Evolutionary conservation across 106 monocot genomes (phyloP), one percentile per base, ranked within the genome.

Genomic region (Xerophyta viscosa): DNA sequence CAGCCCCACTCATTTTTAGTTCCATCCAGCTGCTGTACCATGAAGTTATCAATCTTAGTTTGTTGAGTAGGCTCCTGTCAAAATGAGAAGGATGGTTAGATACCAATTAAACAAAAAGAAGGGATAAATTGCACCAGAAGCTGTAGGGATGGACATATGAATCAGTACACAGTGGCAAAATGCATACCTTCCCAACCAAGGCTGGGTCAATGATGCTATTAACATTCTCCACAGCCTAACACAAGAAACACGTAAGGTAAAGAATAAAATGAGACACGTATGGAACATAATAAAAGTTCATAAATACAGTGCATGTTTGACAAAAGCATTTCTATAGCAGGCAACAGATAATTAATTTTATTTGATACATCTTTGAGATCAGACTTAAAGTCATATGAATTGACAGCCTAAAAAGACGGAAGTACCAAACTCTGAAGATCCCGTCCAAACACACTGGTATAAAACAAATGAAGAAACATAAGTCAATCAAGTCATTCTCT

Each of bases 21-120:
- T 67, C 96, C 96, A 85, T 89, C 96, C 65, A 98, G 96, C 63
- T 89, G 57, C 59, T 98, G 96, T 20, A 89, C 96, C 96, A 98
- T 98, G 71, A 79, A 86, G 43, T 73, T 84, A 49, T 98, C 96
- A 60, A 98, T 89, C 54, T 66, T 51, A 29, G 66, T 60, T 65
- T 98, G 96, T 29, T 89, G 64, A 12, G 96, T 79, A 9, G 96
- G 96, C 54, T 98, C 85, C 96, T 98, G 6, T 39, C 10, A 39
- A 39, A 39, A 39, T 68, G 3, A 33, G 30, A 57, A 60, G 9
- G 37, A 29, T 4, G 24, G 54, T 12, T 15, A 33, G 10, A 10
- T n/a, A n/a, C n/a, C n/a, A n/a, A n/a, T n/a, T n/a, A n/a, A n/a
- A n/a, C n/a, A n/a, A 12, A 39, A 1, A 39, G 10, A 39, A 39